These are phyloP conservation scores for Amanita rubescens DNA, from an alignment of 768 basidiomycete genomes.

Conservation along the genomic window DNA sequence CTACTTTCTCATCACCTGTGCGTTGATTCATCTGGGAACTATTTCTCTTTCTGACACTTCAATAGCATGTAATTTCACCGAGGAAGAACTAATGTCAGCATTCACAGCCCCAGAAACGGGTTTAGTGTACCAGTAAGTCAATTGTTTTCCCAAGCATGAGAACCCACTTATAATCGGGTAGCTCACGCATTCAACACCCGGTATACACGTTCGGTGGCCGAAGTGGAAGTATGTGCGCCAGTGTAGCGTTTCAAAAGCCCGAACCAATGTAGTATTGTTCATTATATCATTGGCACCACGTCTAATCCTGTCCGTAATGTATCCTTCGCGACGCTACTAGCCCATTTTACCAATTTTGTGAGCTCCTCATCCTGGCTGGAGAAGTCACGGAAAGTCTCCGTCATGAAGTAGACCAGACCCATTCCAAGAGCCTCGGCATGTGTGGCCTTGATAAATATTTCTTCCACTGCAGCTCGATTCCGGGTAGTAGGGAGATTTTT, in stretches of 20 bases:
- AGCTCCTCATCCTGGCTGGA: conserved; percentile 25
- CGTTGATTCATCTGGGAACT: conserved; percentile 15
- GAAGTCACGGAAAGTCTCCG: conserved; percentile 29
- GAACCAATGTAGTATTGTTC: not conserved
- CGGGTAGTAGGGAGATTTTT: conserved; percentile 34
- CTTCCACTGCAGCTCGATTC: conserved; percentile 60
- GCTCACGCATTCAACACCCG: conserved; percentile 69
- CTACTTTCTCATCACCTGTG: conserved; percentile 75
- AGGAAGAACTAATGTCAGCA: conserved; percentile 54
- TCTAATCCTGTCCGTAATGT: conserved; percentile 61
- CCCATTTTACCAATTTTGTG: conserved; percentile 55
- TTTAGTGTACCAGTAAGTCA: conserved; percentile 58
- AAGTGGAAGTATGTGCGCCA: conserved; percentile 62
- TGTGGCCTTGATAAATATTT: conserved; percentile 71
- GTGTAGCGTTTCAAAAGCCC: conserved; percentile 58
- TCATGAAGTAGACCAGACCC: conserved; percentile 70
- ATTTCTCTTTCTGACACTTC: not conserved
- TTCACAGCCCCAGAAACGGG: conserved; percentile 43
- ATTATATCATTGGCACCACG: conserved; percentile 31
- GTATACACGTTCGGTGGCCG: conserved; percentile 73
- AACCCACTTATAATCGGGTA: conserved; percentile 18
- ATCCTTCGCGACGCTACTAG: conserved; percentile 56
- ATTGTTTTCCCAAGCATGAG: not conserved
- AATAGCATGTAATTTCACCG: conserved; percentile 79
- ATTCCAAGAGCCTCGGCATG: conserved; percentile 59